phyloP scores from a whole-genome alignment of 306 rosid genomes.

The Vigna radiata region DNA sequence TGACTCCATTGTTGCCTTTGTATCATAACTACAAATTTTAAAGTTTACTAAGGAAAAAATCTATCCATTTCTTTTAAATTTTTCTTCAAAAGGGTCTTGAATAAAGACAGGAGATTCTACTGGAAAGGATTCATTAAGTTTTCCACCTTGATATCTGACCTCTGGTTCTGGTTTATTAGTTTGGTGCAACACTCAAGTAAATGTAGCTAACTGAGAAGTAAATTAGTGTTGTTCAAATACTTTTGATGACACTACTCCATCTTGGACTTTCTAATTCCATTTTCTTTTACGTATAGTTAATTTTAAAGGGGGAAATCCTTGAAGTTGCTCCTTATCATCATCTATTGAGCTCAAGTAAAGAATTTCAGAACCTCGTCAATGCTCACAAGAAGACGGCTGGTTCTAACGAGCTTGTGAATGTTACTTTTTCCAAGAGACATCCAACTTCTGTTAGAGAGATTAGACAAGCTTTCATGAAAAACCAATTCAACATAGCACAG shows the following conservation, averaged over 20 bases:
- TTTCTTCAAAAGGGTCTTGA: too few relatives aligned
- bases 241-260: not conserved
- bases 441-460: slow-evolving; percentile 34
- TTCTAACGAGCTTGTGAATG: slow-evolving; percentile 35
- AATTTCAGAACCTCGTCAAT: slow-evolving; percentile 67
- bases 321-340: slow-evolving; percentile 56
- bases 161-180: too few relatives aligned
- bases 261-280: not conserved
- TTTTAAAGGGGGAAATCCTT: slow-evolving; percentile 58
- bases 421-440: slow-evolving; percentile 6
- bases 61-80: too few relatives aligned
- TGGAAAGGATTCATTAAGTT: too few relatives aligned
- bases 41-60: too few relatives aligned
- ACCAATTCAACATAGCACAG: not conserved
- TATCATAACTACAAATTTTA: too few relatives aligned
- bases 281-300: slow-evolving; percentile 45
- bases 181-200: not conserved
- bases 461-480: slow-evolving; percentile 30
- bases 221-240: not conserved
- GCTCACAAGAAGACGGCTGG: slow-evolving; percentile 61
- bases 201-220: not conserved
- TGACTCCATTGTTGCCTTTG: too few relatives aligned
- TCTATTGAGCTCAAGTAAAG: slow-evolving; percentile 51
- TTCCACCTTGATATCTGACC: too few relatives aligned
- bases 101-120: too few relatives aligned